Evolutionary conservation across 2,329 filamentous ascomycete genomes (phyloP), one percentile per base, ranked within the genome.

Genomic region (Geosmithia flava): DNA sequence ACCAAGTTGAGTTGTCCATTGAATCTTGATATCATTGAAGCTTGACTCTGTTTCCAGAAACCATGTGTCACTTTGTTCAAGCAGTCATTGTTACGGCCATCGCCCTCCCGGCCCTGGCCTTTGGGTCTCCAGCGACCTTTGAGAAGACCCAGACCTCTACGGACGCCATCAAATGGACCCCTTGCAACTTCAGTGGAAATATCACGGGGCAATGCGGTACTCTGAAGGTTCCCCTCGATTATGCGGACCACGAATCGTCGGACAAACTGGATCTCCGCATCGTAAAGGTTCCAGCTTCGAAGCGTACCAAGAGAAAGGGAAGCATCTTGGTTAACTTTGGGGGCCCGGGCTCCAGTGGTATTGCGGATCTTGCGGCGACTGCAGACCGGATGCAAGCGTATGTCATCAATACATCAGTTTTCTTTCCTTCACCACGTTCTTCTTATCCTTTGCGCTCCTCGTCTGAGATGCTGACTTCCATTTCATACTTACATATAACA

Each of bases 241-340:
- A 71, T 46, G 60, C 59, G 1, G 45, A 58, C 6, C n/a, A 42
- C 1, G 47, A 54, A 27, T 56, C 53, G 7, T 53, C 49, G 19
- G 49, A 59, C 37, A 63, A 55, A 0, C 49, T 68, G 6, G 47
- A 52, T 0, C 55, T 70, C 3, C 54, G 63, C 19, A 51, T 70
- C 1, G 45, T 65, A 19, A 62, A 52, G 17, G 52, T 61, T 8
- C 58, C 59, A 1, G 63, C 66, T 1, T 47, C 53, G 2, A 55
- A 56, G 6, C n/a, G n/a, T n/a, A n/a, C n/a, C n/a, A 42, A 58
- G 0, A 56, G 54, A 2, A 60, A 61, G 27, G 65, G 67, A 2
- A 67, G 59, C 42, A 63, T 70, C 39, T 50, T 69, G 2, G 56
- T 65, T 46, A 68, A 70, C 52, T 65, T 65, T 20, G 66, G 66